These are phyloP conservation scores for Xylaria grammica DNA, from an alignment of 495 filamentous ascomycete genomes.

Conservation along the genomic window DNA sequence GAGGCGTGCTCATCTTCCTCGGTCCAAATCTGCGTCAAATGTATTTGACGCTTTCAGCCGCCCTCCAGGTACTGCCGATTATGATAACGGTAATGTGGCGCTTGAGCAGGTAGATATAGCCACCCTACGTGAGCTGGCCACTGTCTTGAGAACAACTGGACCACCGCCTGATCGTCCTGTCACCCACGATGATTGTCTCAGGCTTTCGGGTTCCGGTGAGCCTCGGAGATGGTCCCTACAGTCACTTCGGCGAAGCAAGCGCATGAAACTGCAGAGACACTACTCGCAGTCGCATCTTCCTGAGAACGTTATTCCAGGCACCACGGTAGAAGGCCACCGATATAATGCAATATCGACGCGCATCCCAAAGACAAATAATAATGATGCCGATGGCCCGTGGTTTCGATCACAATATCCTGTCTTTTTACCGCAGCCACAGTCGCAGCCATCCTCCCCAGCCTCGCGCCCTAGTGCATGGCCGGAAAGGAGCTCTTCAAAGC, in stretches of 20 bases:
- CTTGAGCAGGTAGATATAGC: slow-evolving; percentile 17
- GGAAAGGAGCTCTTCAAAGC: slow-evolving; percentile 26
- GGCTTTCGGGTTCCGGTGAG: slow-evolving; percentile 2
- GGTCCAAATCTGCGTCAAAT: slow-evolving; percentile 28
- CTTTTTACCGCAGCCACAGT: slow-evolving; percentile 4
- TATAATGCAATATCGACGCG: slow-evolving; percentile 23
- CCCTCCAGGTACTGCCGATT: neutral
- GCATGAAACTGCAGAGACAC: slow-evolving; percentile 13
- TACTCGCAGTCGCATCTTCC: slow-evolving; percentile 25
- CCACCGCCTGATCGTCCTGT: slow-evolving; percentile 19
- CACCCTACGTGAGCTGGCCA: slow-evolving; percentile 20
- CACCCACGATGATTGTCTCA: slow-evolving; percentile 11
- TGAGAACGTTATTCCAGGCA: slow-evolving; percentile 7
- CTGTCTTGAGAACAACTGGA: slow-evolving; percentile 19
- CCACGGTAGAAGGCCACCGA: slow-evolving; percentile 18
- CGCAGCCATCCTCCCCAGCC: neutral
- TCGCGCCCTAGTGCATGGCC: slow-evolving; percentile 16
- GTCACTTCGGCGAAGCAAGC: slow-evolving; percentile 23
- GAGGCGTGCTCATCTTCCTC: slow-evolving; percentile 21
- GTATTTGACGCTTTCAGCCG: slow-evolving; percentile 21
- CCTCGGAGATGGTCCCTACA: slow-evolving; percentile 23
- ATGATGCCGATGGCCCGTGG: slow-evolving; percentile 6
- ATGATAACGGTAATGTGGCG: slow-evolving; percentile 9
- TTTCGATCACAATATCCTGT: slow-evolving; percentile 20
- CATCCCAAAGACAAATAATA: neutral